phyloP scores from a whole-genome alignment of 768 basidiomycete species.

The Tricholoma furcatifolium region DNA sequence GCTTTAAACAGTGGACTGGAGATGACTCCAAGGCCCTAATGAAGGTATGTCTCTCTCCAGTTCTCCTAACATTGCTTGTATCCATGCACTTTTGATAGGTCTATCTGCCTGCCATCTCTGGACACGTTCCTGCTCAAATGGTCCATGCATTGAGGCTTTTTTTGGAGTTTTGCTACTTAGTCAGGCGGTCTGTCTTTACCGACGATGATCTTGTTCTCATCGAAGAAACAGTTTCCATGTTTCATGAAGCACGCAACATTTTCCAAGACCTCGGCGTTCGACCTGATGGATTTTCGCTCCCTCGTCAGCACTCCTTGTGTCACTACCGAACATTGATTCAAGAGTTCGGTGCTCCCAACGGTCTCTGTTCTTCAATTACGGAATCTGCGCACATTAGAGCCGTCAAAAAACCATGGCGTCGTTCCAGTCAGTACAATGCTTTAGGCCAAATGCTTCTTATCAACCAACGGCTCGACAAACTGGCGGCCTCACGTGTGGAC shows the following conservation, averaged over 20 bases:
- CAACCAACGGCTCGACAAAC: too few species aligned
- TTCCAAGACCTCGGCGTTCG: slow-evolving; percentile 17
- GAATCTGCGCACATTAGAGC: slow-evolving; percentile 22
- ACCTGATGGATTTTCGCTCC: slow-evolving; percentile 6
- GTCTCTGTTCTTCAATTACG: too few species aligned
- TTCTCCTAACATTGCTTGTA: not conserved
- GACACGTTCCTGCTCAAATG: slow-evolving; percentile 12
- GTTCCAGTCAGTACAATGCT: too few species aligned
- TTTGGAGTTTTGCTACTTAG: too few species aligned
- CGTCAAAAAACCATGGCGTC: too few species aligned
- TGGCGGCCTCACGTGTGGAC: slow-evolving; percentile 3
- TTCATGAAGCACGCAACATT: slow-evolving; percentile 23
- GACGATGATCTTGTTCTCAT: slow-evolving; percentile 19
- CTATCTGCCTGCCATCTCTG: slow-evolving; percentile 9
- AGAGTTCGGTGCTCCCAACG: slow-evolving; percentile 26
- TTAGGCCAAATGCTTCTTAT: too few species aligned
- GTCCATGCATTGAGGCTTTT: slow-evolving; percentile 17
- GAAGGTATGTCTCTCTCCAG: slow-evolving; percentile 14
- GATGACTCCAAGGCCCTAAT: slow-evolving; percentile 18
- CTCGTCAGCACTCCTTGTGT: slow-evolving; percentile 21
- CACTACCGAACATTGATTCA: slow-evolving; percentile 21
- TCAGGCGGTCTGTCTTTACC: slow-evolving; percentile 16
- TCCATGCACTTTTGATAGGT: slow-evolving; percentile 1
- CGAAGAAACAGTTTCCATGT: slow-evolving; percentile 17
- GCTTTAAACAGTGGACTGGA: slow-evolving; percentile 22